Evolutionary conservation across 2,329 filamentous ascomycete species (phyloP), one percentile per base, ranked within the genome.

Genomic region (Exutisphaerella laricina): DNA sequence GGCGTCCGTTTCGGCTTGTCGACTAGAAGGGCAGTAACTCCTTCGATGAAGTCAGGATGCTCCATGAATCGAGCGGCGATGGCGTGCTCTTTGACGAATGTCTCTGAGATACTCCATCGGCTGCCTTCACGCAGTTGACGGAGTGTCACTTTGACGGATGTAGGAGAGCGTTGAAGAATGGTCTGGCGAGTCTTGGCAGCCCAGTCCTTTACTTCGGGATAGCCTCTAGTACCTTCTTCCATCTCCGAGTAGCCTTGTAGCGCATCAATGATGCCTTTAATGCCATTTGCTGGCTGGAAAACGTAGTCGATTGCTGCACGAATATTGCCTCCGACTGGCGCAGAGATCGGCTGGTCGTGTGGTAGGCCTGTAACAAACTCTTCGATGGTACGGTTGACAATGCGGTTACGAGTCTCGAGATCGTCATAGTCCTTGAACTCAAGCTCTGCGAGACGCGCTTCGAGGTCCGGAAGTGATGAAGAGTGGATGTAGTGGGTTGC

Each of bases 401-500:
- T 73, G 32, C 71, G 67, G 46, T 88, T 72, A 41, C 89, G 82
- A 31, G 80, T 70, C 16, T 72, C 54, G 16, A 84, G 69, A 28
- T 65, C 54, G 43, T 85, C 79, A 58, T 82, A 79, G 68, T 98
- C 94, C 46, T 78, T 77, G 73, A 98, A 98, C 20, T 82, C 78
- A 49, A 98, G 76, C 69, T 98, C 92, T 1, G 87, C 85, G 18
- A 98, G 77, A 62, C 90, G 86, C 14, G 81, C 75, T 65, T 95
- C 88, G 45, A 98, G 77, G 55, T 79, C 78, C 37, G 85, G 80
- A 48, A 98, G 75, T 53, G 84, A 83, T 47, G 86, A 88, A 31
- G 90, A 95, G 74, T 98, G 85, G 53, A 98, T 72, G 70, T 95
- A 98, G 70, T 98, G 92, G 10, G 92, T 97, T 47, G 92, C 92